A percentile compares a stretch with the other conserved stretches of the same genome.
Conservation (phyloP, 2,329 filamentous ascomycete species). For the Aureobasidium vineae region DNA sequence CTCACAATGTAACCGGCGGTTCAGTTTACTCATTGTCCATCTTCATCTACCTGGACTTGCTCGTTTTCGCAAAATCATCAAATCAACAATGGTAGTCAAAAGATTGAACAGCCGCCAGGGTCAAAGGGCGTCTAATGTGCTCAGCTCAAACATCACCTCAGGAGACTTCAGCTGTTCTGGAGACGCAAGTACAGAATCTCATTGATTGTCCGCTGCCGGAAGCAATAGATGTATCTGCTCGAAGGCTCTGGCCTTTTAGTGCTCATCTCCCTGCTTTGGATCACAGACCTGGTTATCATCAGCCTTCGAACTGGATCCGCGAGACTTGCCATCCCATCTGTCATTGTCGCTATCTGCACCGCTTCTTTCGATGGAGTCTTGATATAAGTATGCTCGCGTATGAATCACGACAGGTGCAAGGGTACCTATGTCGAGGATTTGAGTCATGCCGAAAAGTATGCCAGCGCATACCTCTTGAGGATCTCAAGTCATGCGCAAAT, state of each 20-base stretch:
- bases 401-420: no score
- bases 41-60: background rate
- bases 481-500: background rate
- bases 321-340: background rate
- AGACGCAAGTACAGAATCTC: background rate
- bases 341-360: background rate
- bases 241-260: background rate
- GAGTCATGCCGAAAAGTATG: background rate
- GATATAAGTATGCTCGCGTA: background rate
- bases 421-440: background rate
- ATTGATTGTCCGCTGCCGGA: background rate
- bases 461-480: background rate
- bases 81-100: background rate
- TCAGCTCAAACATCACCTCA: background rate
- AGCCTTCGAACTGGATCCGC: background rate
- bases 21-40: background rate
- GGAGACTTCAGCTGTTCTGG: background rate
- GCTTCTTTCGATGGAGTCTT: background rate
- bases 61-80: background rate
- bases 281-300: background rate
- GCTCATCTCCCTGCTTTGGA: background rate
- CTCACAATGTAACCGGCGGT: background rate
- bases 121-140: background rate
- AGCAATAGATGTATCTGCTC: background rate
- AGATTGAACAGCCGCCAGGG: no score